Evolutionary conservation across 441 rosid genomes (phyloP).

Genomic region (Erodium moschatum): DNA sequence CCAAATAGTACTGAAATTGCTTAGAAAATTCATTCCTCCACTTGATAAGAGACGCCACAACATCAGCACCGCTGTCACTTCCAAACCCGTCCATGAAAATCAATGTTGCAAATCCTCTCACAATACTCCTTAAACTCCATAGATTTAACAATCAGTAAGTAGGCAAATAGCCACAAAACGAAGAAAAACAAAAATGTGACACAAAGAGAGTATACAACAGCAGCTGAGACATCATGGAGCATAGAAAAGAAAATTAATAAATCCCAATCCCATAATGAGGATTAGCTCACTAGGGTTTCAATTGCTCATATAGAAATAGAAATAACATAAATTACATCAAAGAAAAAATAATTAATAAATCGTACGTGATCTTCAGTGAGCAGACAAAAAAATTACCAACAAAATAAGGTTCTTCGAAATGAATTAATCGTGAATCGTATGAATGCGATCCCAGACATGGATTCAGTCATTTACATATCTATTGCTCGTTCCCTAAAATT

Average conservation of each 20-base stretch:
- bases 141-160: neutral
- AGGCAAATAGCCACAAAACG: neutral
- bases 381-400: neutral
- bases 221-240: neutral
- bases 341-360: no score
- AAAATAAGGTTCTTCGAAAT: neutral
- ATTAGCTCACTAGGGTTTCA: neutral
- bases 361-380: no score
- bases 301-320: neutral
- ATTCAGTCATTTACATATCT: no score
- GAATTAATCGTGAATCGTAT: neutral
- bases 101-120: neutral
- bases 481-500: neutral
- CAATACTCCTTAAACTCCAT: conserved; percentile 14
- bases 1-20: conserved; percentile 38
- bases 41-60: conserved; percentile 26
- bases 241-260: neutral
- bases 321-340: neutral
- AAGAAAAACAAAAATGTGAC: neutral
- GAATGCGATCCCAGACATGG: neutral
- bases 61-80: conserved; percentile 22
- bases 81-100: conserved; percentile 33
- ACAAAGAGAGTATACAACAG: neutral
- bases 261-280: neutral
- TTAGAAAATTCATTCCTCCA: conserved; percentile 39